Base-by-base conservation (phyloP, 2,329 filamentous ascomycete species). In the Cordyceps militaris region DNA sequence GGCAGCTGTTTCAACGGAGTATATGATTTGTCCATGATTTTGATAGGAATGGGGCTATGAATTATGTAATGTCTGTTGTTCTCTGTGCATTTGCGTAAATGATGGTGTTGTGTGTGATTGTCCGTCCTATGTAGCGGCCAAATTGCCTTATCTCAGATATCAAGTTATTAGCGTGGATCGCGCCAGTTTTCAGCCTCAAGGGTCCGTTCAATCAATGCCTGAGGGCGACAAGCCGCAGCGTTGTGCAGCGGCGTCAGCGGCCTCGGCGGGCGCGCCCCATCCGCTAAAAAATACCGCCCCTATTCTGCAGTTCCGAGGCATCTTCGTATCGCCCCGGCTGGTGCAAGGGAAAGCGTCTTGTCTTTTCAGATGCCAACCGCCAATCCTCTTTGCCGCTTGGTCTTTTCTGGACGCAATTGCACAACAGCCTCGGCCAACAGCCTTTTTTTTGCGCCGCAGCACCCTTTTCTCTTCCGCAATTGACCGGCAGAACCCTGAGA, bases 1-100 rank as follows among this genome's bases (percentile, higher is more conserved):
- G 16, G 26, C 46, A 32, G 26, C 19, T 48, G n/a, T 48, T 48
- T 23, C n/a, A 34, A 61, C 64, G 52, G 26, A 49, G 44, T 48
- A 56, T 54, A 19, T 52, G 16, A 34, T 32, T 40, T 34, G 34
- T 30, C 34, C 28, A 52, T 38, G 49, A n/a, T 13, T 40, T 34
- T 46, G 40, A 46, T 46, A 54, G 38, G 44, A 44, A 32, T 8
- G n/a, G 50, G 13, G 28, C 28, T 34, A 54, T 46, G 36, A 52
- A 36, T 23, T 46, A 32, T 23, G n/a, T 16, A 7, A 46, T 53
- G 50, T 26, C 23, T 43, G 13, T 7, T 26, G 32, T 48, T 11
- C 11, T 3, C 23, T 51, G 34, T 14, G 16, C 8, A 7, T 14
- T 9, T 36, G 5, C 7, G 10, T 26, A n/a, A 16, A 28, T 3